Base-by-base conservation (phyloP, 148 eudicot genomes). In the Beta vulgaris region DNA sequence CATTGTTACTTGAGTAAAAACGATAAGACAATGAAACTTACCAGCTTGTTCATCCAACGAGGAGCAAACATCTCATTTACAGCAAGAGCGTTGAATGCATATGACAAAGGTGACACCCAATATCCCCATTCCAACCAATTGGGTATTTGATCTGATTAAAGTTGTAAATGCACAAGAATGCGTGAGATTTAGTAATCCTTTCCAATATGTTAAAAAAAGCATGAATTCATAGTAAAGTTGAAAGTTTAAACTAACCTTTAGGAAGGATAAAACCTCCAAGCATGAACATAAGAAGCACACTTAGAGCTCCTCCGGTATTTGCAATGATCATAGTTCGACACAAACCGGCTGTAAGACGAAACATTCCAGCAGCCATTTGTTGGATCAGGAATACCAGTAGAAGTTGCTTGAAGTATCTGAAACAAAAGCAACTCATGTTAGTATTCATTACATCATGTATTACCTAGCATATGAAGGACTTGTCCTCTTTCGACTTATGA, bases 241-340 rank as follows among this genome's bases (percentile, higher is more conserved):
- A 4, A 40, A 14, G 71, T 10, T 43, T 67, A 7, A 42, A 72
- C 76, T 46, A n/a, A 94, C 98, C 89, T 90, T 74, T 89, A 25
- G 96, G 98, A 72, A 95, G 96, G 83, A 95, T 89, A 80, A 95
- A 95, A 42, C 98, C 98, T 59, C 97, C 98, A 77, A 95, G 91
- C 85, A 92, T 69, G 84, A 95, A 95, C 80, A 95, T 78, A n/a
- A 95, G 89, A 29, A 95, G 91, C 29, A 92, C 86, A 67, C 78
- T 68, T 3, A 95, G 83, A 65, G 93, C 80, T 73, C 98, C 98
- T 19, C 98, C 97, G 2, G 93, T 92, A 74, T 88, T 90, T 12
- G 98, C 92, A 36, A 95, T 87, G 75, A 90, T 92, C 97, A 90
- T 90, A 19, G 92, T 95, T 79, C 98, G 83, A 73, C 96, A 95